These are phyloP conservation scores for Lactuca sativa DNA, from an alignment of 129 eudicot species.

Conservation along the genomic window DNA sequence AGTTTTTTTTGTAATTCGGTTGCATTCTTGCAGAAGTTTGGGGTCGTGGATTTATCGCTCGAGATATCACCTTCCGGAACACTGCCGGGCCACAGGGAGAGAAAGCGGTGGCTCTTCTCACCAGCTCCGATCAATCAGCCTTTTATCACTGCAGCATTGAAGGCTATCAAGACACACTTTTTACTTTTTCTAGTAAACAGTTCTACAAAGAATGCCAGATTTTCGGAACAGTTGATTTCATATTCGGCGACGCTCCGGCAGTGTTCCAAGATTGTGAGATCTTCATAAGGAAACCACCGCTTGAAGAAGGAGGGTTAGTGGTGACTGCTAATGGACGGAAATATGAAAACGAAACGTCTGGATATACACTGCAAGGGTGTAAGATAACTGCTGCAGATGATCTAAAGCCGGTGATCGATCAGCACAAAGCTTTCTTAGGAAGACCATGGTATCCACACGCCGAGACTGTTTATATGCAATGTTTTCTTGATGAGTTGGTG, in stretches of 20 bases:
- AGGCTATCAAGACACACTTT: constrained; percentile 43
- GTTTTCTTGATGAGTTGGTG: constrained; percentile 27
- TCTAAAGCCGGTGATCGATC: constrained; percentile 30
- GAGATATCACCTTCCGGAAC: constrained; percentile 25
- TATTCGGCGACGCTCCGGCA: constrained; percentile 27
- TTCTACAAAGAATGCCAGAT: constrained; percentile 38
- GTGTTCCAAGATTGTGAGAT: constrained; percentile 38
- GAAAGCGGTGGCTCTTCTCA: constrained; percentile 34
- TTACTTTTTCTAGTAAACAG: constrained; percentile 14
- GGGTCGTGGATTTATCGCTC: constrained; percentile 39
- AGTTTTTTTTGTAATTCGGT: background rate
- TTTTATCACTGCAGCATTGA: constrained; percentile 27
- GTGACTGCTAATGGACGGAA: constrained; percentile 37
- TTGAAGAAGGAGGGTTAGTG: constrained; percentile 23
- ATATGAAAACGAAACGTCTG: constrained; percentile 11
- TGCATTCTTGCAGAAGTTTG: constrained; percentile 22
- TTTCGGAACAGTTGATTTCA: constrained; percentile 35
- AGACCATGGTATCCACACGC: constrained; percentile 30
- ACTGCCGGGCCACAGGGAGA: constrained; percentile 31
- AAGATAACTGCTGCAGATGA: constrained; percentile 20
- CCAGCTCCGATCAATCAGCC: constrained; percentile 29
- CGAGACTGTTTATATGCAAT: constrained; percentile 24
- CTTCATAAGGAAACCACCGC: constrained; percentile 24
- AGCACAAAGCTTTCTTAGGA: constrained; percentile 31
- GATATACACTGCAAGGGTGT: constrained; percentile 30